Conservation (phyloP, 2,329 filamentous ascomycete species). For the Microsporum ferrugineum region DNA sequence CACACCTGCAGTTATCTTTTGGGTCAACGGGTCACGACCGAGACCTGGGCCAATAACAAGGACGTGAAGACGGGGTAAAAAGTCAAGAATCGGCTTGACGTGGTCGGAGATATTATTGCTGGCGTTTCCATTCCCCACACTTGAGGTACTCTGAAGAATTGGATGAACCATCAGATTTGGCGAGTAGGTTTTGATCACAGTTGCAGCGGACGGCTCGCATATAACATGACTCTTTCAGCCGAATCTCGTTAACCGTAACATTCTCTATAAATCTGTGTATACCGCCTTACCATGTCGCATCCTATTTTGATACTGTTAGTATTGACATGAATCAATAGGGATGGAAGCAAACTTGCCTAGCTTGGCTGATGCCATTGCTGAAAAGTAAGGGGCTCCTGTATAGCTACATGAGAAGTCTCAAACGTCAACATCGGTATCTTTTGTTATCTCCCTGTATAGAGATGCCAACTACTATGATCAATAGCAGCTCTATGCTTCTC, state of each 20-base stretch:
- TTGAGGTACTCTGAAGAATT: conserved; percentile 67
- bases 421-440: not conserved
- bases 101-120: conserved; percentile 42
- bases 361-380: conserved; percentile 86
- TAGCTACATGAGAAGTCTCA: conserved; percentile 42
- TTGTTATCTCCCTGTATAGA: not conserved
- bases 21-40: conserved; percentile 80
- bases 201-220: conserved; percentile 75
- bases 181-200: conserved; percentile 90
- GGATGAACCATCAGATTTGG: conserved; percentile 98
- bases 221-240: conserved; percentile 61
- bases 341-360: conserved; percentile 45
- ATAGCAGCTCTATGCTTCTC: not conserved
- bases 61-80: conserved; percentile 80
- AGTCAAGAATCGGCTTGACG: conserved; percentile 57
- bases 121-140: conserved; percentile 23
- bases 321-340: not conserved
- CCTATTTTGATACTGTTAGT: conserved; percentile 19
- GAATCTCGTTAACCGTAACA: no score
- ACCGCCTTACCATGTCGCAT: conserved; percentile 64
- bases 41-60: conserved; percentile 88
- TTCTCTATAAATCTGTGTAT: no score
- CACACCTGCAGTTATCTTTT: conserved; percentile 68
- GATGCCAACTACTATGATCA: not conserved
- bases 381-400: conserved; percentile 95